phyloP scores from a whole-genome alignment of 768 basidiomycete genomes.

The Chalciporus piperatus region DNA sequence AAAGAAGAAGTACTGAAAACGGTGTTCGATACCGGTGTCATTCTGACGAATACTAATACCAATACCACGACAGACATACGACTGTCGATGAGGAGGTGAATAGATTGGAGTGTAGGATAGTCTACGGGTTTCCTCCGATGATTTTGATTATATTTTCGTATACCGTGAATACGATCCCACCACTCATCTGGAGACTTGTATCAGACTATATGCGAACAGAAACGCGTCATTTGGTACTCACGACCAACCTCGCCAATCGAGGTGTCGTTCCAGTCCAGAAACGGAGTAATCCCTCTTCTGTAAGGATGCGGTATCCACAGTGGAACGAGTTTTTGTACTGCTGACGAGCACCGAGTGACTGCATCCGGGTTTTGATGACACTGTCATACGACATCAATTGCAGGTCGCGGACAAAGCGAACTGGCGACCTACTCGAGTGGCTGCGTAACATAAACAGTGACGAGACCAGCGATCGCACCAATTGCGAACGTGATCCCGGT shows the following conservation, averaged over 20 bases:
- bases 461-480: conserved; percentile 89
- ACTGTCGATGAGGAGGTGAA: too few species aligned
- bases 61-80: not conserved
- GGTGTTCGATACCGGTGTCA: not conserved
- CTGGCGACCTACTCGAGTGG: conserved; percentile 63
- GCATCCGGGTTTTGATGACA: conserved; percentile 98
- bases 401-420: not conserved
- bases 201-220: not conserved
- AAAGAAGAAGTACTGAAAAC: not conserved
- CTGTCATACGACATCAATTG: conserved; percentile 37
- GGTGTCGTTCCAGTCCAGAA: conserved; percentile 99
- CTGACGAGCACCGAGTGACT: conserved; percentile 75
- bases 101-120: not conserved
- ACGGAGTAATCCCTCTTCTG: conserved; percentile 85
- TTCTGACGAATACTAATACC: not conserved
- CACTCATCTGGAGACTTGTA: conserved; percentile 62
- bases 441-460: conserved; percentile 91
- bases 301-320: conserved; percentile 91
- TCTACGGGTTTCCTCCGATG: conserved; percentile 32
- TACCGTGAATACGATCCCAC: conserved; percentile 89
- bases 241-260: conserved; percentile 77
- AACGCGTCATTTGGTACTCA: conserved; percentile 36
- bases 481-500: conserved; percentile 90
- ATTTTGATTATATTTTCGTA: conserved; percentile 78
- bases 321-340: conserved; percentile 95